A percentile compares a stretch with the other conserved stretches of the same genome.
Evolutionary conservation across 441 rosid species (phyloP).

Genomic region (Bocquillonia castaneifolia): DNA sequence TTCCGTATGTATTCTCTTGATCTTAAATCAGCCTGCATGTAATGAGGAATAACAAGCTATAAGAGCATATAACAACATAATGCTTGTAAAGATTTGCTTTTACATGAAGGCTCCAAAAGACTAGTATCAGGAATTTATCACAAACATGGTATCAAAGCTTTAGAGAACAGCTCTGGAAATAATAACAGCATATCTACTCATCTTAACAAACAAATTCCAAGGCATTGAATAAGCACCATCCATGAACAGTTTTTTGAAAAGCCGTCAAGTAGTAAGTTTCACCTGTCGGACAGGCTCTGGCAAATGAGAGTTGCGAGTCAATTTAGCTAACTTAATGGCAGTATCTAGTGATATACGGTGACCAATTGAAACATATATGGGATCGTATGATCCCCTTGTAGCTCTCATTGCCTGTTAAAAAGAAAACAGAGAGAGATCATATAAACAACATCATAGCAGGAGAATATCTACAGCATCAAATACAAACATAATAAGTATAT

Average conservation of each 20-base stretch:
- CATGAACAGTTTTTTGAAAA: no score
- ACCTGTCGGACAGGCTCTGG: slow-evolving; percentile 97
- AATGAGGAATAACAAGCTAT: neutral
- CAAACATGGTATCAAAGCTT: neutral
- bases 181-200: no score
- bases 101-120: no score
- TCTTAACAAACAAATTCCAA: no score
- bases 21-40: slow-evolving; percentile 10
- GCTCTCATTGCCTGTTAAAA: slow-evolving; percentile 61
- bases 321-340: slow-evolving; percentile 54
- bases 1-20: slow-evolving; percentile 6
- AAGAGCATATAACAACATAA: no score
- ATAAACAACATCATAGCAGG: neutral
- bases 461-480: neutral
- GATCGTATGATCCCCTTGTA: slow-evolving; percentile 44
- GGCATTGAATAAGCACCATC: no score
- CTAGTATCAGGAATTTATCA: no score
- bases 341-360: slow-evolving; percentile 74
- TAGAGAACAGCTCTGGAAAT: neutral
- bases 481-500: no score
- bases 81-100: no score
- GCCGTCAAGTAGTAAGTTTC: neutral
- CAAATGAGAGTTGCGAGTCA: slow-evolving; percentile 70
- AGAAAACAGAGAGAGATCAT: neutral
- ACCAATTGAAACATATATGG: slow-evolving; percentile 75